Percentiles rank a stretch among this genome's conserved stretches.
These are phyloP conservation scores for Ulota crispa DNA, from an alignment of 225 moss, liverwort and hornwort species.

Conservation along the genomic window DNA sequence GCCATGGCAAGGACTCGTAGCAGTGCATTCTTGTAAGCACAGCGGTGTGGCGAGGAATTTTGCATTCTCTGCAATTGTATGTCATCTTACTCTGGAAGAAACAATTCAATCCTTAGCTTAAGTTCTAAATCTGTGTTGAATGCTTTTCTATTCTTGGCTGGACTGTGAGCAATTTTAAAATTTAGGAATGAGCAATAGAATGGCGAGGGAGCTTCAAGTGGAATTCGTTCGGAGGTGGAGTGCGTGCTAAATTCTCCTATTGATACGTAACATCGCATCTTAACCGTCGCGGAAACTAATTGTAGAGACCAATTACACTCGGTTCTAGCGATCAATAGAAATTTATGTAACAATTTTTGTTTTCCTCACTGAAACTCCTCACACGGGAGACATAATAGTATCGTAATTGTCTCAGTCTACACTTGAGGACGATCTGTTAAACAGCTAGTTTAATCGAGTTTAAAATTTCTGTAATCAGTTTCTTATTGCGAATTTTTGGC, in stretches of 20 bases:
- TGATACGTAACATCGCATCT: too few relatives aligned
- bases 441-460: background rate
- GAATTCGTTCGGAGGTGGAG: background rate
- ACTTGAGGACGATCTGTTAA: background rate
- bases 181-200: background rate
- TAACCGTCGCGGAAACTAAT: background rate
- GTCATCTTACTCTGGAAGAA: background rate
- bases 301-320: background rate
- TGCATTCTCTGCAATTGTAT: background rate
- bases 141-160: background rate
- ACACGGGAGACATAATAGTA: background rate
- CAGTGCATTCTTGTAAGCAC: background rate
- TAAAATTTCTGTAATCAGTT: background rate
- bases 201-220: background rate
- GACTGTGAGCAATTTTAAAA: slow-evolving; percentile 4
- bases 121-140: background rate
- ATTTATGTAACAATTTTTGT: background rate
- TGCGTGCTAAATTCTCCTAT: background rate
- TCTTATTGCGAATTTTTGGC: slow-evolving; percentile 4
- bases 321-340: background rate
- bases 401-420: background rate
- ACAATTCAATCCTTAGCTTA: background rate
- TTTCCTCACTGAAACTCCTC: background rate
- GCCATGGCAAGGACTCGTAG: background rate
- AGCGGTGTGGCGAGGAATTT: background rate